A percentile compares a stretch with the other conserved stretches of the same genome.
Conservation (phyloP, 2,329 filamentous ascomycete species). For the Fusarium stilboides region DNA sequence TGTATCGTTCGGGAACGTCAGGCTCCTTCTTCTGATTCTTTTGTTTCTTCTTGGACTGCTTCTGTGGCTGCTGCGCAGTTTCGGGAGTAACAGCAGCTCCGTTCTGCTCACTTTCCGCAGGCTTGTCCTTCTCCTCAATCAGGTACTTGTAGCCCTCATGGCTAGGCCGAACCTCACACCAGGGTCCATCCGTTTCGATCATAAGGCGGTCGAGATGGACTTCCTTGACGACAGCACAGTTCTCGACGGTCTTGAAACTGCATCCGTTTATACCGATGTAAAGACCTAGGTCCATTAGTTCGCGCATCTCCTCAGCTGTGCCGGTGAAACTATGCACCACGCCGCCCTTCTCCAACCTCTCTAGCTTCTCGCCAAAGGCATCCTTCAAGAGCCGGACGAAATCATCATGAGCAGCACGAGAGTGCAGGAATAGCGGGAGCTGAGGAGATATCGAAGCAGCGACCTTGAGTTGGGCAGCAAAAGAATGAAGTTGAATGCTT, state of each 20-base stretch:
- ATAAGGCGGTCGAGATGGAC: constrained; percentile 86
- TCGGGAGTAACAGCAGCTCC: constrained; percentile 35
- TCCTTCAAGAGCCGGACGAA: constrained; percentile 80
- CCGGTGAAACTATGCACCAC: constrained; percentile 98
- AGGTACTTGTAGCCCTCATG: constrained; percentile 87
- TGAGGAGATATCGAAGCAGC: constrained; percentile 79
- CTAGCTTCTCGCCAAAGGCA: constrained; percentile 71
- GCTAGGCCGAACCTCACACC: constrained; percentile 93
- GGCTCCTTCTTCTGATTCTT: constrained; percentile 74
- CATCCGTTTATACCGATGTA: constrained; percentile 98
- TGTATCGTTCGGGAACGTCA: constrained; percentile 80
- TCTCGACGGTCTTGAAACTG: constrained; percentile 94
- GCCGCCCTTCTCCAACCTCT: constrained; percentile 79
- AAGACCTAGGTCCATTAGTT: constrained; percentile 84
- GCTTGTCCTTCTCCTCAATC: constrained; percentile 58
- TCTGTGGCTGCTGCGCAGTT: constrained; percentile 51
- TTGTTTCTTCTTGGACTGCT: constrained; percentile 65
- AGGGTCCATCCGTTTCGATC: constrained; percentile 97
- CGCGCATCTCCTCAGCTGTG: constrained; percentile 84
- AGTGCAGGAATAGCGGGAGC: constrained; percentile 93
- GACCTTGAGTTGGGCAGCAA: constrained; percentile 85
- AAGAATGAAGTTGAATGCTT: constrained; percentile 86
- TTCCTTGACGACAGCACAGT: constrained; percentile 85
- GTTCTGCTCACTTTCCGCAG: constrained; percentile 45
- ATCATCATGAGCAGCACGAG: constrained; percentile 86